Percentiles rank a stretch among this genome's conserved stretches.
These are phyloP conservation scores for Saprolegnia diclina DNA, from an alignment of 352 stramenopile genomes.

Conservation along the genomic window DNA sequence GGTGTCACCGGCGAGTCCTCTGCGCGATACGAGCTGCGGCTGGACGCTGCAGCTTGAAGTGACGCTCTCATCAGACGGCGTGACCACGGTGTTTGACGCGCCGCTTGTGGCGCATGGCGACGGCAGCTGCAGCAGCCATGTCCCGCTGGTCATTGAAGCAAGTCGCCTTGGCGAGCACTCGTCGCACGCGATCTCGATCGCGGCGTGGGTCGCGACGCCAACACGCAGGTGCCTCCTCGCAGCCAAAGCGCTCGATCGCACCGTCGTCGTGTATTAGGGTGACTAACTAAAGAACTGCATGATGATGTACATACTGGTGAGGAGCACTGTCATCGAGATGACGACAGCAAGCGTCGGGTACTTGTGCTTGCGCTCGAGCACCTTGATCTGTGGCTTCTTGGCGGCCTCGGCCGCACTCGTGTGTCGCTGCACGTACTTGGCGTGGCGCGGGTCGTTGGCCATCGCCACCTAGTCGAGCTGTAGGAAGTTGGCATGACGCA, in stretches of 20 bases:
- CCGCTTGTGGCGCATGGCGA: neutral
- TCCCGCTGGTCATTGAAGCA: neutral
- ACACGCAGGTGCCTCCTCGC: constrained; percentile 4
- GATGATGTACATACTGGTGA: constrained; percentile 25
- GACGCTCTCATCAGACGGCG: neutral
- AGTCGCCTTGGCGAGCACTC: neutral
- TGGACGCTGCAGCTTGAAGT: neutral
- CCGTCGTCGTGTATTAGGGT: constrained; percentile 20
- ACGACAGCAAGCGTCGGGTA: constrained; percentile 18
- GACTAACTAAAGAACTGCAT: constrained; percentile 18
- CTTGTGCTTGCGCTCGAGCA: constrained; percentile 24
- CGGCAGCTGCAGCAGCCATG: neutral
- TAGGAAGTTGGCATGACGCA: neutral
- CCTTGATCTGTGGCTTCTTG: constrained; percentile 24
- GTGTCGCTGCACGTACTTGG: constrained; percentile 6
- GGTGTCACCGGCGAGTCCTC: neutral
- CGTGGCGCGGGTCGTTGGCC: constrained; percentile 16
- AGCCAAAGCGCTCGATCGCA: constrained; percentile 9
- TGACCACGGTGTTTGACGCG: neutral
- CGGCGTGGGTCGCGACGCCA: neutral
- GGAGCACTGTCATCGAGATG: constrained; percentile 17
- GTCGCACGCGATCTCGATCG: neutral
- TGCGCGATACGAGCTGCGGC: neutral
- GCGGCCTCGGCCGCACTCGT: constrained; percentile 5
- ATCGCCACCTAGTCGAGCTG: neutral